Evolutionary conservation across 2,329 filamentous ascomycete species (phyloP).

Genomic region (Pseudocercospora pini-densiflorae): DNA sequence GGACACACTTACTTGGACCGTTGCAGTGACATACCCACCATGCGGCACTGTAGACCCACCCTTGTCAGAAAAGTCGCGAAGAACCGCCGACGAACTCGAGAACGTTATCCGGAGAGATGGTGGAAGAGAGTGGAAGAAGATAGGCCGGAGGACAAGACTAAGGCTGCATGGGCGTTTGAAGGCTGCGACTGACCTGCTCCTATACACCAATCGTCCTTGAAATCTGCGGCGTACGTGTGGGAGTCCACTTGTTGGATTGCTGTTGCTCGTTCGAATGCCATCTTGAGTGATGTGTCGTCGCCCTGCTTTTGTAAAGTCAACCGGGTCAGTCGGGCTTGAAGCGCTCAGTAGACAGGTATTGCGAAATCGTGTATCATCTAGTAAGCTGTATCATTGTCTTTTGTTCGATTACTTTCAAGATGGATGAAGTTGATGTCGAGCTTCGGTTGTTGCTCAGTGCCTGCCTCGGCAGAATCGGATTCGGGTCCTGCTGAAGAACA

Average conservation of each 20-base stretch:
- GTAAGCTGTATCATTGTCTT: constrained; percentile 3
- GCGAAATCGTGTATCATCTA: neutral
- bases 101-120: neutral
- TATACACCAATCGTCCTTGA: constrained; percentile 67
- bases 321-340: neutral
- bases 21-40: constrained; percentile 70
- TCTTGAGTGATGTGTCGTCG: constrained; percentile 12
- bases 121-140: constrained; percentile 18
- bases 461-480: constrained; percentile 4
- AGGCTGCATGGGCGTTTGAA: constrained; percentile 3
- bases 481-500: neutral
- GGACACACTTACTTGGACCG: constrained; percentile 47
- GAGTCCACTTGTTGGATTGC: constrained; percentile 54
- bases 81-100: constrained; percentile 9
- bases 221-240: constrained; percentile 62
- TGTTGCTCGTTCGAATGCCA: constrained; percentile 46
- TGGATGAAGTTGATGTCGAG: constrained; percentile 5
- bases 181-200: constrained; percentile 57
- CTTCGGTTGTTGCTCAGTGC: neutral
- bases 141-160: constrained; percentile 7
- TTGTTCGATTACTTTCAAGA: neutral
- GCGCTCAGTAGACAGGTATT: neutral
- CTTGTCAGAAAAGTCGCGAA: constrained; percentile 8
- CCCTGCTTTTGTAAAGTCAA: neutral
- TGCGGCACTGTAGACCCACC: constrained; percentile 63